These are phyloP conservation scores for Sarocladiaceae sp. DNA, from an alignment of 2,329 filamentous ascomycete genomes.

Conservation along the genomic window DNA sequence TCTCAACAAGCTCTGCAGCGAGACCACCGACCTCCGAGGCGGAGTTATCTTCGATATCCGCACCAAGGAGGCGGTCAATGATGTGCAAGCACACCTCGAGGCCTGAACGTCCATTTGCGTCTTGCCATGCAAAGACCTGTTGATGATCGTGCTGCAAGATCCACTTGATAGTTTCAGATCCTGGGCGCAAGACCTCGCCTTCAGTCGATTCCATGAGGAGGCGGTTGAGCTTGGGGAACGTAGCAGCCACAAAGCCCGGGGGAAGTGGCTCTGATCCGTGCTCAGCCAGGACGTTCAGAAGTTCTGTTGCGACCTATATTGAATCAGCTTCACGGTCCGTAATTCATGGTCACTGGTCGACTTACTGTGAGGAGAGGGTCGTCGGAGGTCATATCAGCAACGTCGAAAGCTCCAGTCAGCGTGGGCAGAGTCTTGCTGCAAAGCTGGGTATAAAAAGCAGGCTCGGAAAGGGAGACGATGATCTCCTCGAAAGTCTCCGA, in stretches of 20 bases:
- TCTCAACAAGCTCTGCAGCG: slow-evolving; percentile 91
- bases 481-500: slow-evolving; percentile 91
- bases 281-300: slow-evolving; percentile 76
- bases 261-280: slow-evolving; percentile 83
- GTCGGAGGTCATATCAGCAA: slow-evolving; percentile 80
- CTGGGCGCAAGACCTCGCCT: slow-evolving; percentile 81
- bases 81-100: slow-evolving; percentile 87
- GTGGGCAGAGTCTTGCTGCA: slow-evolving; percentile 85
- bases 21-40: slow-evolving; percentile 95
- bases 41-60: slow-evolving; percentile 83
- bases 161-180: slow-evolving; percentile 81
- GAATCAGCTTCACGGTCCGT: neutral
- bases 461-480: slow-evolving; percentile 62
- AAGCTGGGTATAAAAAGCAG: slow-evolving; percentile 69
- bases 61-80: slow-evolving; percentile 83
- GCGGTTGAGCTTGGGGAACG: slow-evolving; percentile 81
- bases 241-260: slow-evolving; percentile 75
- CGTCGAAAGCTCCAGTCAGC: slow-evolving; percentile 82
- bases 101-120: slow-evolving; percentile 74
- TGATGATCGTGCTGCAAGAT: slow-evolving; percentile 86
- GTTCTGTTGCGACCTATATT: slow-evolving; percentile 64
- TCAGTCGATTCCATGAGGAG: slow-evolving; percentile 82
- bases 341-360: slow-evolving; percentile 32
- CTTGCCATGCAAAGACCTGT: slow-evolving; percentile 84
- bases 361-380: slow-evolving; percentile 70